Base-by-base conservation (phyloP, 176 grass and related monocot species). In the Oryza longistaminata region DNA sequence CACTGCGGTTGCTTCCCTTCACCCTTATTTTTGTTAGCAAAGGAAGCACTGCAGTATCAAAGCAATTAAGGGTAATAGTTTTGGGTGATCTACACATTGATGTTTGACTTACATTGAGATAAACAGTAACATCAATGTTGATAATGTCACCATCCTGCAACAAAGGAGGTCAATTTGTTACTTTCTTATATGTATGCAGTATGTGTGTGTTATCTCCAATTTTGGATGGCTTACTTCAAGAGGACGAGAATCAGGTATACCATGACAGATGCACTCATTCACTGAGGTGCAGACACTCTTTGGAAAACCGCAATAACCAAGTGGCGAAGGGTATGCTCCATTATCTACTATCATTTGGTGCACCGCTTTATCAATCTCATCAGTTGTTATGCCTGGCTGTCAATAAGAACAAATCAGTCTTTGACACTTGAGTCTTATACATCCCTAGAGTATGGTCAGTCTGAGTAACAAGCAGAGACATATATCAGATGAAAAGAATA, bases 241-340 rank as follows among this genome's bases (percentile, higher is more conserved):
- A 60, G 88, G 83, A 69, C 96, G 93, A 62, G 93, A 93, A 73
- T 95, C 96, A 7, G 96, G 96, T 89, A 98, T 98, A 62, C 96
- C 96, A 80, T 98, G 96, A 84, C 96, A 98, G 65, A 98, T 91
- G 81, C 93, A 95, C 87, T 98, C 96, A 84, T 98, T 98, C 52
- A 98, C 88, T 83, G 93, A 98, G 71, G 96, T 98, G 67, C 93
- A 98, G 34, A 95, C 96, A 70, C 93, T 95, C 85, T 98, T 95
- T 46, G 96, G 96, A 25, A 92, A 98, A 26, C 96, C 96, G 68
- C 88, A 91, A 64, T 98, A 98, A 70, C 91, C 93, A 75, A 98
- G 85, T 46, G 96, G 93, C 19, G 96, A 98, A 81, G 96, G 96
- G 88, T 95, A 95, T 77, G 96, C 96, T 80, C 93, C 91, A 82